These are phyloP conservation scores for Lactarius indigo DNA, from an alignment of 768 basidiomycete species.

Conservation along the genomic window DNA sequence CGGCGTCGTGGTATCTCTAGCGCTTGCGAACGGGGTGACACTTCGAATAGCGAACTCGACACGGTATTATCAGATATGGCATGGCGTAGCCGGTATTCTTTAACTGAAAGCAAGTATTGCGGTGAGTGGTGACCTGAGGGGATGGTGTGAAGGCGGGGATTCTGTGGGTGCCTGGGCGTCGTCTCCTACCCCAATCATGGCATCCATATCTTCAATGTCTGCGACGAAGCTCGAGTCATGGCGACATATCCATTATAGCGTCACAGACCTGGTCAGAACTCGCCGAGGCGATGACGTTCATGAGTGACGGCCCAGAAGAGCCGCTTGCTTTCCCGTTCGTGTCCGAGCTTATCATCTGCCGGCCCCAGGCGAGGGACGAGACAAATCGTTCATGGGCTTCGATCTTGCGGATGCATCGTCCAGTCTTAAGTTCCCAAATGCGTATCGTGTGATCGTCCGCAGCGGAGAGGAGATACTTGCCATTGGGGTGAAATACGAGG, in stretches of 20 bases:
- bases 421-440: constrained; percentile 54
- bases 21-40: constrained; percentile 12
- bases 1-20: constrained; percentile 5
- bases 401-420: constrained; percentile 40
- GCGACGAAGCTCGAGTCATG: not conserved
- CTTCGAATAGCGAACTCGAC: constrained; percentile 9
- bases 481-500: constrained; percentile 54
- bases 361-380: constrained; percentile 24
- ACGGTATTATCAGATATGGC: constrained; percentile 13
- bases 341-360: constrained; percentile 21
- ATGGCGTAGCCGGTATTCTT: constrained; percentile 20
- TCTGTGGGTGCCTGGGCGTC: not conserved
- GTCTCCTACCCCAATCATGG: constrained; percentile 17
- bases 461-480: constrained; percentile 53
- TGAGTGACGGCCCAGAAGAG: constrained; percentile 17
- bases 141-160: not conserved
- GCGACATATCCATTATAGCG: not conserved
- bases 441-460: constrained; percentile 58
- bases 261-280: constrained; percentile 25
- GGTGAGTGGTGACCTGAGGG: constrained; percentile 13
- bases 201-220: constrained; percentile 28
- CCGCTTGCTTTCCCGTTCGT: constrained; percentile 18
- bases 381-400: constrained; percentile 26
- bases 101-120: constrained; percentile 23
- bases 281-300: constrained; percentile 26